Base-by-base conservation (phyloP, 2,329 filamentous ascomycete genomes). In the Sarocladium strictum region DNA sequence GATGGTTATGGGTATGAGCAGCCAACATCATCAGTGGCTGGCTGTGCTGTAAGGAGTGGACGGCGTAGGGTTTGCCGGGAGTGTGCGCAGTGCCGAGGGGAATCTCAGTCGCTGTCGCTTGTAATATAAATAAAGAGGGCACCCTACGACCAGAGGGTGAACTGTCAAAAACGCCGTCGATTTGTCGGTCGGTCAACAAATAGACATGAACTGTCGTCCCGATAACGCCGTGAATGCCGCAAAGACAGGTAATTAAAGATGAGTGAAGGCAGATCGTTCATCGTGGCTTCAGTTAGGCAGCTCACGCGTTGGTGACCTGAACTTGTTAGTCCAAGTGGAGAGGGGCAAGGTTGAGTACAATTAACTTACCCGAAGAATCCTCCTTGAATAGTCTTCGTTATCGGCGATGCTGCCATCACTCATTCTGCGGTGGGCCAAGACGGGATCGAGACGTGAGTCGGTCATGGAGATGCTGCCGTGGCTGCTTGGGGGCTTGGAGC, bases 351-450 rank as follows among this genome's bases (percentile, higher is more conserved):
- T 35, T 17, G 35, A 4, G 5, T 7, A 23, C n/a, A 41, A 19
- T 29, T 24, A 55, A 75, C 82, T 61, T 80, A 96, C 93, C 84
- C 95, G 89, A 67, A 97, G 81, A 72, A 97, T 97, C 74, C 89
- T 88, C 74, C 93, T 85, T 59, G 93, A 97, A 75, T 96, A 97
- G 70, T 97, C 93, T 72, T 96, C 85, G 72, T 97, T 95, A 70
- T 97, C 93, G 53, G 92, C 93, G 70, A 97, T 97, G 71, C 92
- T 97, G 62, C 93, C 93, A 65, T 94, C 90, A 72, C 93, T 97
- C 75, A 93, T 81, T 71, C 92, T 84, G 66, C 90, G 81, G 62
- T 91, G 83, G 56, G 87, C 86, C 80, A 95, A 86, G 60, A 91
- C 85, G 7, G 91, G 90, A 61, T 97, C 93, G 55, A 97, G 83